These are phyloP conservation scores for Apophysomyces elegans DNA, from an alignment of 371 early-diverging fungal species.

Conservation along the genomic window DNA sequence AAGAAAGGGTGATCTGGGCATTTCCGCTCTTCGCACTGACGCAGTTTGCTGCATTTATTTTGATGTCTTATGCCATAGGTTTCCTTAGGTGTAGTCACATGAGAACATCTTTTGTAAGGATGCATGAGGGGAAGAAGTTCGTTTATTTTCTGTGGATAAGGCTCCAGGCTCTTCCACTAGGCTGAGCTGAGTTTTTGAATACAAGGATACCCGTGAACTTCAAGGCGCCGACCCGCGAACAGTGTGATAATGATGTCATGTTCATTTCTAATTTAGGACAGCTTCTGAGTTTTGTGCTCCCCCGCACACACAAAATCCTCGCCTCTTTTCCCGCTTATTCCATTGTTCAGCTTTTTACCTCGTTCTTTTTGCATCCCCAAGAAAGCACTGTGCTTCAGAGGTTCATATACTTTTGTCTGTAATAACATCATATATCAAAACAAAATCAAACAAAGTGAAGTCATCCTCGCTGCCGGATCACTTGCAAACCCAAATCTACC, in stretches of 20 bases:
- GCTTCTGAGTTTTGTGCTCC: conserved; percentile 3
- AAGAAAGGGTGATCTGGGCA: no score
- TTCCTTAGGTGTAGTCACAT: no score
- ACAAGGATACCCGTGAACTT: neutral
- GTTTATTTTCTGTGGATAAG: no score
- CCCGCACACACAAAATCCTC: conserved; percentile 4
- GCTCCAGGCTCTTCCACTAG: no score
- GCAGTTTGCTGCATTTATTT: no score
- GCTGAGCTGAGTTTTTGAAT: no score
- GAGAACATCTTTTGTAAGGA: neutral
- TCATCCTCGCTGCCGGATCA: neutral
- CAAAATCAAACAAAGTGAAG: conserved; percentile 8
- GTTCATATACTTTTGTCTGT: neutral
- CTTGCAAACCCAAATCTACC: neutral
- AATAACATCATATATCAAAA: conserved; percentile 8
- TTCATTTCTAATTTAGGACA: neutral
- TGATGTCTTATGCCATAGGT: no score
- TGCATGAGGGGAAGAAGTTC: neutral
- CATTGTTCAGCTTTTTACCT: neutral
- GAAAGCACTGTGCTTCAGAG: neutral
- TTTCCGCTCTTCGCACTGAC: no score
- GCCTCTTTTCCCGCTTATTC: conserved; percentile 10
- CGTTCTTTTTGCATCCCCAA: neutral
- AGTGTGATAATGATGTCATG: conserved; percentile 6
- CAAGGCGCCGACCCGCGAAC: neutral